Conservation (phyloP, 1,139 yeast species). For the Pichia kudriavzevii region DNA sequence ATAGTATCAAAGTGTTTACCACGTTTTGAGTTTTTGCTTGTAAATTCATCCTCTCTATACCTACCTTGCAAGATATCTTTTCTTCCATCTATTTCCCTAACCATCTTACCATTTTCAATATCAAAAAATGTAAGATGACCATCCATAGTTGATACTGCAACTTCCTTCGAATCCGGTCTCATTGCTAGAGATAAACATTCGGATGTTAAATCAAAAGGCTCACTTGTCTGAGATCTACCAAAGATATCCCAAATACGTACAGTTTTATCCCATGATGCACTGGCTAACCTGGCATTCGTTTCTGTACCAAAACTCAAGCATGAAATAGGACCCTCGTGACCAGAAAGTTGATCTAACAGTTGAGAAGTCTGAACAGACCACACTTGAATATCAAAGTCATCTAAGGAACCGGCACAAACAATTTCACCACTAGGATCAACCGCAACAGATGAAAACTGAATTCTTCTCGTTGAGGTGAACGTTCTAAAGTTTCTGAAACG, state of each 20-base stretch:
- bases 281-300: slow-evolving; percentile 58
- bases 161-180: slow-evolving; percentile 87
- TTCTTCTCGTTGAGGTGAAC: slow-evolving; percentile 81
- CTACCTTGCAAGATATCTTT: slow-evolving; percentile 87
- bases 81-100: slow-evolving; percentile 78
- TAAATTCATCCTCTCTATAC: slow-evolving; percentile 71
- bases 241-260: slow-evolving; percentile 90
- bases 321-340: slow-evolving; percentile 95
- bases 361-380: slow-evolving; percentile 99
- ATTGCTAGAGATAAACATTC: slow-evolving; percentile 82
- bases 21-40: slow-evolving; percentile 72
- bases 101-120: slow-evolving; percentile 72
- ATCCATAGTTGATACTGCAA: slow-evolving; percentile 83
- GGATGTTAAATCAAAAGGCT: slow-evolving; percentile 77
- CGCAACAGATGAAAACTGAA: slow-evolving; percentile 83
- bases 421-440: slow-evolving; percentile 98
- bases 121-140: slow-evolving; percentile 86
- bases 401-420: slow-evolving; percentile 91
- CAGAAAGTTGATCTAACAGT: slow-evolving; percentile 74
- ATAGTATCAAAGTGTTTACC: slow-evolving; percentile 79
- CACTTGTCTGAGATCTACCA: slow-evolving; percentile 77
- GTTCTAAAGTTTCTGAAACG: slow-evolving; percentile 92
- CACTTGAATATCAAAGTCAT: slow-evolving; percentile 81
- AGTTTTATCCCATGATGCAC: slow-evolving; percentile 96
- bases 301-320: slow-evolving; percentile 81